These are phyloP conservation scores for Sphaerulina vaccinii DNA, from an alignment of 2,329 filamentous ascomycete genomes.

Conservation along the genomic window DNA sequence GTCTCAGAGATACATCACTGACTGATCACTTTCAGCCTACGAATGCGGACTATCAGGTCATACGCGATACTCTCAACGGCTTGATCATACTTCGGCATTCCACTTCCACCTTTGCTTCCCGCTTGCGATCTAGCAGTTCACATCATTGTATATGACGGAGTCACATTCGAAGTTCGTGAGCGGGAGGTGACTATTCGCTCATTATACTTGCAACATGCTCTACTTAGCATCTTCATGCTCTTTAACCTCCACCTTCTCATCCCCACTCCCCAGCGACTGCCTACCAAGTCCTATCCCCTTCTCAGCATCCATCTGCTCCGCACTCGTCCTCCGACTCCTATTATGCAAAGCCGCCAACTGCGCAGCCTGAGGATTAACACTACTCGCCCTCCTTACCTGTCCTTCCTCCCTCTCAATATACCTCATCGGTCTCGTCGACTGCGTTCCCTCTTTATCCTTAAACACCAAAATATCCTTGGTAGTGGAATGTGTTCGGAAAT, in stretches of 20 bases:
- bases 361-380: constrained; percentile 36
- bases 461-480: constrained; percentile 45
- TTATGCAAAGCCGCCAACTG: constrained; percentile 23
- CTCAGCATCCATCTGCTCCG: constrained; percentile 8
- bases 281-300: background rate
- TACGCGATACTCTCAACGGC: too few species aligned
- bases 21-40: too few species aligned
- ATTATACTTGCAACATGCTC: too few species aligned
- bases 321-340: constrained; percentile 6
- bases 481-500: constrained; percentile 27
- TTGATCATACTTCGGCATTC: too few species aligned
- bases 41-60: too few species aligned
- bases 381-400: constrained; percentile 37
- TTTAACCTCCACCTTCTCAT: background rate
- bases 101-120: too few species aligned
- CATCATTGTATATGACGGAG: too few species aligned
- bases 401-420: constrained; percentile 51
- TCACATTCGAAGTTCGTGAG: too few species aligned
- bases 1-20: too few species aligned
- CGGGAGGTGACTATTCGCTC: too few species aligned
- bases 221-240: background rate
- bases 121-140: too few species aligned
- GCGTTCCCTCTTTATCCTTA: constrained; percentile 50
- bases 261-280: constrained; percentile 8
- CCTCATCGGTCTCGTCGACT: constrained; percentile 47